Evolutionary conservation across 2,329 filamentous ascomycete species (phyloP), one percentile per base, ranked within the genome.

Genomic region (Penicillium sp.): DNA sequence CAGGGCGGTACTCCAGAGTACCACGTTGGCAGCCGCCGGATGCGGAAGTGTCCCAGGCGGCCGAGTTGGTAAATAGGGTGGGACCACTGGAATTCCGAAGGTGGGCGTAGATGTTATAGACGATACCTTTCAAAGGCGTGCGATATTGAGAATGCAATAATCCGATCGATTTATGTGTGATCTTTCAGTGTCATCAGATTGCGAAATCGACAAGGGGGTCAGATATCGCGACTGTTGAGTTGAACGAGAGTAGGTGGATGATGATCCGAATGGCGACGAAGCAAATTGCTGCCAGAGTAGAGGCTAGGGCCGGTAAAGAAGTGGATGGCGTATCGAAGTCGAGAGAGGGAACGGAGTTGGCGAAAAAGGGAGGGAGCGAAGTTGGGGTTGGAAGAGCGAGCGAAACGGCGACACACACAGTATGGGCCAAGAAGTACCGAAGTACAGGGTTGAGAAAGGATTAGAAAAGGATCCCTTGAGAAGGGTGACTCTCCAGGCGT

Each of bases 321-420:
- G 29, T 23, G 24, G 46, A 47, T 31, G 23, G 46, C 27, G 46
- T 44, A 31, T 15, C 15, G 39, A 27, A 37, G 28, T 28, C 46
- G 29, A 27, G n/a, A 15, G 35, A 47, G 52, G 52, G 44, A 47
- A 46, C 49, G 53, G 42, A 33, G 44, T 48, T 50, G 49, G 50
- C 15, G 15, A 51, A 48, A 27, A 51, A 32, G 28, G 46, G 54
- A 45, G 50, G 39, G 4, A 37, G 18, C 33, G 33, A 20, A 37
- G 33, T 37, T 35, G 32, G 47, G 50, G 47, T 54, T 38, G 44
- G 47, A 44, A 52, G 57, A 67, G 60, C 57, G 66, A 68, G 58
- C 45, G 66, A 54, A 59, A 58, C 51, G 66, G 64, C 64, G 58
- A 52, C 52, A 67, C 61, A 67, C 61, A 60, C 63, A 65, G 65